Base-by-base conservation (phyloP, 495 filamentous ascomycete genomes). In the Zalerion maritima region DNA sequence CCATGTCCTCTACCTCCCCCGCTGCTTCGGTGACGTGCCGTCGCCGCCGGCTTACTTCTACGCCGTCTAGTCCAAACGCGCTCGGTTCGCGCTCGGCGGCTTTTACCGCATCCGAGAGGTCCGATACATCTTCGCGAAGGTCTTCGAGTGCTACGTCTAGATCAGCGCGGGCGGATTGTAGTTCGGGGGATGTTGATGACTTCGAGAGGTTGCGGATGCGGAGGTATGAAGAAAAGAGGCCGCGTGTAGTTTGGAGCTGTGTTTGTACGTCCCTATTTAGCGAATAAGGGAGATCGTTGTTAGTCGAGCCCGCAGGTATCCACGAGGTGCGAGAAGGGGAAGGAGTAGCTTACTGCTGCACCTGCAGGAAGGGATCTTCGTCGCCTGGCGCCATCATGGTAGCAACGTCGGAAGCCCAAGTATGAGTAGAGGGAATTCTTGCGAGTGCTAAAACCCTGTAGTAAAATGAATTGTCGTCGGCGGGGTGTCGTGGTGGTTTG, bases 151-250 rank as follows among this genome's bases (percentile, higher is more conserved):
- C 76, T 8, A 64, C 50, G 46, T 83, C 73, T 44, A 97, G 85
- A 41, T 96, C 91, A 6, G 64, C 43, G 32, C 80, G 79, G 17
- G 91, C 73, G 50, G 91, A 79, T 27, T 71, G 58, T 21, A 96
- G 77, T 51, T 97, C 91, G 17, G 86, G 91, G 31, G 81, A 83
- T 25, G 58, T 44, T 18, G 59, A 39, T 15, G 45, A 40, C 13
- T 41, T 49, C 34, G 77, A 65, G 10, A 91, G 72, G 11, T 85
- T 83, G 44, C 84, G 82, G 58, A 97, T 96, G 49, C 89, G 89
- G 22, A 92, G 74, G 66, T 92, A 96, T 22, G 85, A 94, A 38
- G 78, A 75, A 66, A 94, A 94, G 33, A 92, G 76, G 18, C 82
- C 71, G 8, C 86, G 75, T 35, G 80, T 78, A 25, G 66, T 69